Percentiles rank a stretch among this genome's conserved stretches.
phyloP scores from a whole-genome alignment of 352 stramenopile genomes.

The Phytophthora capsici region DNA sequence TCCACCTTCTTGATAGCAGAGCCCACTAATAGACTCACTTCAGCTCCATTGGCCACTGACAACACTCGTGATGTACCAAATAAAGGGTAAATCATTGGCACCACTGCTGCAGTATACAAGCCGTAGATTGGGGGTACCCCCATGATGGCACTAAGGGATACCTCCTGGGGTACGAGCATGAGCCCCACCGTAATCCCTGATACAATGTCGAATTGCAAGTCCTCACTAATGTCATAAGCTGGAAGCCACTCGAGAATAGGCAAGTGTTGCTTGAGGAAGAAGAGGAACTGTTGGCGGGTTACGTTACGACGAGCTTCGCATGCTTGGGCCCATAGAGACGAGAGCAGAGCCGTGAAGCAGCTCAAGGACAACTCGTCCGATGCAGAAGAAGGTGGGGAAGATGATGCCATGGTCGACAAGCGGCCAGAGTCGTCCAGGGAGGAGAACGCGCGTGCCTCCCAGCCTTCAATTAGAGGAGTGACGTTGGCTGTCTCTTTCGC shows the following conservation, averaged over 20 bases:
- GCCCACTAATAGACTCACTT: slow-evolving; percentile 70
- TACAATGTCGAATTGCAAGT: slow-evolving; percentile 75
- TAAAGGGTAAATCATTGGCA: slow-evolving; percentile 75
- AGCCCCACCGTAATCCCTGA: slow-evolving; percentile 81
- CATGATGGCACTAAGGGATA: slow-evolving; percentile 93
- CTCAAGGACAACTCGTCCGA: slow-evolving; percentile 19
- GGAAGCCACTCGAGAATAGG: slow-evolving; percentile 81
- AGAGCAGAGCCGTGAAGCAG: slow-evolving; percentile 11
- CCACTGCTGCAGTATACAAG: slow-evolving; percentile 73
- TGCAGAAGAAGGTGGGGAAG: slow-evolving; percentile 24
- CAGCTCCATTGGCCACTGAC: slow-evolving; percentile 70
- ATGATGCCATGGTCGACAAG: slow-evolving; percentile 21
- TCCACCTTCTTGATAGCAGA: slow-evolving; percentile 61
- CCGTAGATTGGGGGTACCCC: slow-evolving; percentile 72
- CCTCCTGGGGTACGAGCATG: slow-evolving; percentile 93
- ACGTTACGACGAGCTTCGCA: slow-evolving; percentile 17
- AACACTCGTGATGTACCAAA: slow-evolving; percentile 71
- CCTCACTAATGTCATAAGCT: slow-evolving; percentile 59
- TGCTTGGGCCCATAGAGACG: slow-evolving; percentile 23
- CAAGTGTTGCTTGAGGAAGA: slow-evolving; percentile 60
- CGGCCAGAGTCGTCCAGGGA: background rate
- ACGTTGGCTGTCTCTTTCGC: slow-evolving; percentile 14
- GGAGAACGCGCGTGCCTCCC: slow-evolving; percentile 2
- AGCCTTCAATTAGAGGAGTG: slow-evolving; percentile 2
- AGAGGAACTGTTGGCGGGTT: slow-evolving; percentile 41